Evolutionary conservation across 2,329 filamentous ascomycete species (phyloP), one percentile per base, ranked within the genome.

Genomic region (Hysterium pulicare): DNA sequence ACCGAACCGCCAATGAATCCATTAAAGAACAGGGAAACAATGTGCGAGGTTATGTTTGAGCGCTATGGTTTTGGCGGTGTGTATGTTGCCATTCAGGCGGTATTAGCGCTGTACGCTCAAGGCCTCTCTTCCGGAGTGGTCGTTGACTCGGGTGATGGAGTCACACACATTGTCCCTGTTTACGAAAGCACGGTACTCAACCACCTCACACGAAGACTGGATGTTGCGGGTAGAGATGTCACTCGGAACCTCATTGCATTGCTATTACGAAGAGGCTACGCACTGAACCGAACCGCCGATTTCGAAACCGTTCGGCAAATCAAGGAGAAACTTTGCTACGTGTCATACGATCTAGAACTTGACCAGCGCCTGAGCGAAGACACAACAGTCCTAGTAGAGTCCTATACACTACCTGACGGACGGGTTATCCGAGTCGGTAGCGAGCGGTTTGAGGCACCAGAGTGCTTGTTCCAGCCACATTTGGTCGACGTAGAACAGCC

Each of bases 31-130:
- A 82, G 93, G 50, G 90, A 97, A 72, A 85, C 94, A 71, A 98
- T 98, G 93, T 89, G 84, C 67, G 89, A 98, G 73, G 90, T 97
- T 71, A 98, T 98, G 93, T 95, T 98, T 69, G 93, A 98, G 68
- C 83, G 88, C 48, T 98, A 97, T 72, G 83, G 83, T 53, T 98
- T 98, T 64, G 91, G 90, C 36, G 93, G 93, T 44, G 91, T 98
- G 45, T 97, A 97, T 64, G 93, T 98, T 47, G 93, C 93, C 46
- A 97, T 97, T 55, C 93, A 98, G 71, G 93, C 93, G 41, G 93
- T 98, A 51, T 73, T 98, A 58, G 93, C 93, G 22, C 76, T 98
- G 30, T 98, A 98, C 66, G 93, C 93, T 16, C 93, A 98, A 76
- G 93, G 90, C 86, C 75, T 70, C 69, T 72, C 69, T 2, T 74